Evolutionary conservation across 2,329 filamentous ascomycete species (phyloP).

Genomic region (Monilinia polystroma): DNA sequence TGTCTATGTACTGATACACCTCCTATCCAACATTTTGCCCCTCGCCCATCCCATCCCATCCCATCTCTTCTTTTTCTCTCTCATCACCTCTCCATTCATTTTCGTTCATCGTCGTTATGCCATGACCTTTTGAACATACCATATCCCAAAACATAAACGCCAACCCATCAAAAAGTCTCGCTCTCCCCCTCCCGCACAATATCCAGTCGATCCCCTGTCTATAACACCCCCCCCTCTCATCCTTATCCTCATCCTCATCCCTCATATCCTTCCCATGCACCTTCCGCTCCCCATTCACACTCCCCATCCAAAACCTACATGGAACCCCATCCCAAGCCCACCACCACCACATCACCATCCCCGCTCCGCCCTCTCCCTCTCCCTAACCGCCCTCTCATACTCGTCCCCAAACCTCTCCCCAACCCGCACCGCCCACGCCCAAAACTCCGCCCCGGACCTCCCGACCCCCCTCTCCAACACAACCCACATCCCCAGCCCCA

Average conservation of each 20-base stretch:
- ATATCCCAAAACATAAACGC: not conserved
- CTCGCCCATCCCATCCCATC: conserved; percentile 3
- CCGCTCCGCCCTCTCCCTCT: conserved; percentile 31
- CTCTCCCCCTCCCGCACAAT: not conserved
- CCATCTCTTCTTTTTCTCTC: conserved; percentile 20
- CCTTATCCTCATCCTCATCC: too few relatives aligned
- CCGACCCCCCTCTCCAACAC: conserved; percentile 66
- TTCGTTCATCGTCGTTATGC: not conserved
- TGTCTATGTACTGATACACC: not conserved
- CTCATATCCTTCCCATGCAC: too few relatives aligned
- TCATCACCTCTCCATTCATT: not conserved
- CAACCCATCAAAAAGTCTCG: not conserved
- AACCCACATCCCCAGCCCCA: conserved; percentile 55
- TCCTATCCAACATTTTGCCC: not conserved
- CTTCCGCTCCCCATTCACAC: too few relatives aligned
- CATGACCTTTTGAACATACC: not conserved
- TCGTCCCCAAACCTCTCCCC: conserved; percentile 57
- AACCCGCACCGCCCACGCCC: conserved; percentile 49
- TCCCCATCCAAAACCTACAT: not conserved
- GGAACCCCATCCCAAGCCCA: not conserved
- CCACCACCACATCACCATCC: conserved; percentile 20
- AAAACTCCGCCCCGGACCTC: conserved; percentile 61
- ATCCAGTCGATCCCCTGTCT: too few relatives aligned
- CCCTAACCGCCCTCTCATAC: conserved; percentile 54
- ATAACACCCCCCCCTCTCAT: too few relatives aligned